A percentile compares a stretch with the other conserved stretches of the same genome.
Evolutionary conservation across 495 filamentous ascomycete genomes (phyloP).

Genomic region (Xeromyces bisporus): DNA sequence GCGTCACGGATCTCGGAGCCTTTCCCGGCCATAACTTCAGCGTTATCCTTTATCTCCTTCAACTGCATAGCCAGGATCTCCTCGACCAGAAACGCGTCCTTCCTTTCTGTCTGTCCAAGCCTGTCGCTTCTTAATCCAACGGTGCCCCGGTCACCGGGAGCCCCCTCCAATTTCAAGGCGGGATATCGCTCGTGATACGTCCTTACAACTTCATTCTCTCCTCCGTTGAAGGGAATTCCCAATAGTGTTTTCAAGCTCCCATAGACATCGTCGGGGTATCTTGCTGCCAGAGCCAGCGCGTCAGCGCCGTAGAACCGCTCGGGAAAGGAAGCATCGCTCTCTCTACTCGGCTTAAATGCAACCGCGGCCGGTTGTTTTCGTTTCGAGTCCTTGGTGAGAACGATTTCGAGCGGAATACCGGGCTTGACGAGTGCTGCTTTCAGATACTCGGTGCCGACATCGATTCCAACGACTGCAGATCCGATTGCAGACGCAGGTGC

Average conservation of each 20-base stretch:
- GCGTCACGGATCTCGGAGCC: conserved; percentile 55
- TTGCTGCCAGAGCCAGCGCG: conserved; percentile 67
- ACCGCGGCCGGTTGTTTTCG: conserved; percentile 87
- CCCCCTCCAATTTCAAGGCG: conserved; percentile 29
- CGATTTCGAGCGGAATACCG: conserved; percentile 93
- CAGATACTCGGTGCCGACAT: conserved; percentile 92
- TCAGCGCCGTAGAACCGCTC: conserved; percentile 86
- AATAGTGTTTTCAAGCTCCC: conserved; percentile 79
- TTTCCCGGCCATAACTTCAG: conserved; percentile 69
- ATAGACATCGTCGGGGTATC: conserved; percentile 87
- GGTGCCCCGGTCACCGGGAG: conserved; percentile 42
- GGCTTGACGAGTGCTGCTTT: conserved; percentile 96
- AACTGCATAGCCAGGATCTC: conserved; percentile 95
- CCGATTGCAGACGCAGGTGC: conserved; percentile 41
- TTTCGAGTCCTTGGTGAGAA: conserved; percentile 95
- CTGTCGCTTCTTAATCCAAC: conserved; percentile 61
- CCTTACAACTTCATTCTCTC: conserved; percentile 40
- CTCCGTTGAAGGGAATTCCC: conserved; percentile 41
- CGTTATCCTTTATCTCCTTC: conserved; percentile 72
- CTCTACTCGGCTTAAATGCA: conserved; percentile 71
- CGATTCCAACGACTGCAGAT: conserved; percentile 73
- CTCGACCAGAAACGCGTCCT: conserved; percentile 69
- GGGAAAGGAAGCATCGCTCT: conserved; percentile 47
- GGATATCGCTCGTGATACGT: conserved; percentile 60
- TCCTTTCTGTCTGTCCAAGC: conserved; percentile 41